Percentiles rank a stretch among this genome's conserved stretches.
These are phyloP conservation scores for Carex cristatella DNA, from an alignment of 176 grass and related monocot species.

Conservation along the genomic window DNA sequence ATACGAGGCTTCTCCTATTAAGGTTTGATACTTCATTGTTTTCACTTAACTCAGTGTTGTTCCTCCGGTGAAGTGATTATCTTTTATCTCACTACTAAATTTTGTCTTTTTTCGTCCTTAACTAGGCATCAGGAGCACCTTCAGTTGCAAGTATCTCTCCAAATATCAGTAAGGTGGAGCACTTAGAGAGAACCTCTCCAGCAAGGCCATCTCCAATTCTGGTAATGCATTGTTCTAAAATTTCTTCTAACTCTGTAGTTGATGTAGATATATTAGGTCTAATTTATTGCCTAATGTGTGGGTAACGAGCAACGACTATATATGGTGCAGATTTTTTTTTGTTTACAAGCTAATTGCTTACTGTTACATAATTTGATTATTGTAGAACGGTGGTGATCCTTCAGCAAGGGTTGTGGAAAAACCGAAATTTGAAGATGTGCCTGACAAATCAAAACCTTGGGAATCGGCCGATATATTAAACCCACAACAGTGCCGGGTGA, in stretches of 20 bases:
- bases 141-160: constrained; percentile 67
- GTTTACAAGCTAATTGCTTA: constrained; percentile 17
- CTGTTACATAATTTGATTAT: constrained; percentile 35
- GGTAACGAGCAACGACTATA: not conserved
- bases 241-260: not conserved
- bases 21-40: constrained; percentile 35
- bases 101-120: not conserved
- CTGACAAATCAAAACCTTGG: constrained; percentile 67
- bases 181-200: constrained; percentile 88
- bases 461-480: constrained; percentile 70
- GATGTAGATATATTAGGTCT: not conserved
- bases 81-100: not conserved
- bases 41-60: constrained; percentile 17
- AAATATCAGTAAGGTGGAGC: constrained; percentile 69
- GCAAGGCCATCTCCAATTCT: constrained; percentile 68
- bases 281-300: constrained; percentile 17
- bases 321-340: constrained; percentile 9
- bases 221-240: constrained; percentile 32
- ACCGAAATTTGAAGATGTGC: constrained; percentile 69
- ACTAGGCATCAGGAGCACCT: constrained; percentile 69
- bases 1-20: constrained; percentile 87
- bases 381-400: constrained; percentile 74
- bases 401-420: constrained; percentile 71
- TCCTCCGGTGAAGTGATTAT: not conserved
- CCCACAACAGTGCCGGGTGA: constrained; percentile 70